These are phyloP conservation scores for Albizia julibrissin DNA, from an alignment of 306 rosid genomes.

Conservation along the genomic window DNA sequence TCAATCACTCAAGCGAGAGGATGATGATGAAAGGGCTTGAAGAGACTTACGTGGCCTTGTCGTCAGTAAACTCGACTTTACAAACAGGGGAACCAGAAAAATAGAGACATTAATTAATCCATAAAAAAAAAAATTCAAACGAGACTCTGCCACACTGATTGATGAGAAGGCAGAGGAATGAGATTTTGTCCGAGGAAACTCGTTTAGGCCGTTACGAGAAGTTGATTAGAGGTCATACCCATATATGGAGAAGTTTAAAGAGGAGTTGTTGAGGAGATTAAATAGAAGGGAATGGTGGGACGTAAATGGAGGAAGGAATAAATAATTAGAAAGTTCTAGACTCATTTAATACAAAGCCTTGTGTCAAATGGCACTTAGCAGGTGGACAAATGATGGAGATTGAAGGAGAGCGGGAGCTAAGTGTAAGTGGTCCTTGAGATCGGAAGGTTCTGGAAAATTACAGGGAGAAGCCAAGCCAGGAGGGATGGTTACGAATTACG, in stretches of 20 bases:
- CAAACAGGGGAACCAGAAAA: conserved; percentile 16
- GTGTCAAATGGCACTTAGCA: conserved; percentile 35
- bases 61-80: background rate
- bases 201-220: conserved; percentile 45
- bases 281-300: conserved; percentile 10
- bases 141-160: background rate
- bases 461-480: background rate
- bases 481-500: background rate
- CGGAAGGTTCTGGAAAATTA: conserved; percentile 68
- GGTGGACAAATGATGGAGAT: conserved; percentile 3
- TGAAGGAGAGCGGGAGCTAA: conserved; percentile 1
- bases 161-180: conserved; percentile 1
- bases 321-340: conserved; percentile 54
- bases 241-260: background rate
- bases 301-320: background rate
- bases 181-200: conserved; percentile 41
- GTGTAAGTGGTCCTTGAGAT: conserved; percentile 20
- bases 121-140: background rate
- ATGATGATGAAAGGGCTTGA: background rate
- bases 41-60: background rate
- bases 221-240: conserved; percentile 2
- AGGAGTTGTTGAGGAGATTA: conserved; percentile 1
- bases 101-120: background rate
- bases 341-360: conserved; percentile 5
- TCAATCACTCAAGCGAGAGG: background rate